phyloP scores from a whole-genome alignment of 345 rosid species.

The Acer campestre region DNA sequence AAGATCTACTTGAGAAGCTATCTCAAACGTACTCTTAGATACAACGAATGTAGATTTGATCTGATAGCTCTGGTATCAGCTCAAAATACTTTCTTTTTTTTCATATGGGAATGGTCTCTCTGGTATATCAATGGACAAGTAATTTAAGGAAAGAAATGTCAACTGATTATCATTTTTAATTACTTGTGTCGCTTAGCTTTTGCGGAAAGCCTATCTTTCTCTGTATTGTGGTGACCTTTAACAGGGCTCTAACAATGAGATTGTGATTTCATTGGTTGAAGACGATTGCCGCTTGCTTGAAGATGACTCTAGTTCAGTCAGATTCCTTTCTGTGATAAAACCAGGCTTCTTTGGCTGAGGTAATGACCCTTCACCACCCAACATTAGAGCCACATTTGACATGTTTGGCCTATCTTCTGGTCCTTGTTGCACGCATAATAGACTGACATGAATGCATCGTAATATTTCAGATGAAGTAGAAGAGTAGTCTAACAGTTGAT shows the following conservation, averaged over 20 bases:
- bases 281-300: background rate
- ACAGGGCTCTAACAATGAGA: slow-evolving; percentile 19
- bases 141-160: too few relatives aligned
- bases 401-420: slow-evolving; percentile 36
- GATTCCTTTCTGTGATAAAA: slow-evolving; percentile 33
- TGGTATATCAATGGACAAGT: too few relatives aligned
- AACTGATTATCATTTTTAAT: too few relatives aligned
- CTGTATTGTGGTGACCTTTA: too few relatives aligned
- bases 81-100: too few relatives aligned
- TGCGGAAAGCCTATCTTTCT: background rate
- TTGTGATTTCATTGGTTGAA: slow-evolving; percentile 20
- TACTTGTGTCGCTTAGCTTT: too few relatives aligned
- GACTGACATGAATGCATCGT: slow-evolving; percentile 28
- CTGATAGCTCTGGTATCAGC: too few relatives aligned
- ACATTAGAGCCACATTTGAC: slow-evolving; percentile 33
- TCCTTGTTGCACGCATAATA: slow-evolving; percentile 32
- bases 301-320: slow-evolving; percentile 13
- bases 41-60: too few relatives aligned
- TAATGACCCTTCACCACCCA: slow-evolving; percentile 28
- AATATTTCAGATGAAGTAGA: slow-evolving; percentile 10
- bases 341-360: slow-evolving; percentile 35
- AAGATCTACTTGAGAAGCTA: too few relatives aligned
- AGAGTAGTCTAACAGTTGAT: slow-evolving; percentile 6
- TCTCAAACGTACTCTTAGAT: too few relatives aligned
- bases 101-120: too few relatives aligned